Base-by-base conservation (phyloP, 176 grass and related monocot species). In the Secale cereale region DNA sequence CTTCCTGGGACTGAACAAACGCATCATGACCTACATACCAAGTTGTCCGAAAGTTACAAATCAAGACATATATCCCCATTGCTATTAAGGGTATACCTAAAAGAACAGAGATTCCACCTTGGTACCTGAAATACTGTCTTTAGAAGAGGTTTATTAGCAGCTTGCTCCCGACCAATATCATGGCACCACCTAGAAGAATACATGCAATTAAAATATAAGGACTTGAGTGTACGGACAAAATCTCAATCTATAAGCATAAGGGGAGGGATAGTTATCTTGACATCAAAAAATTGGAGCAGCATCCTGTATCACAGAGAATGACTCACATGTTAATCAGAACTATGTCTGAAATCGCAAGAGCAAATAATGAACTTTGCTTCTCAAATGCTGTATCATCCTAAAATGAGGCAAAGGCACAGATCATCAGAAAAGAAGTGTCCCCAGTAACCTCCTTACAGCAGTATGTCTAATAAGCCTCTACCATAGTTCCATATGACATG, bases 121-220 rank as follows among this genome's bases (percentile, higher is more conserved):
- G 27, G 68, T 85, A 94, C 95, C 92, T 97, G 90, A 94, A 97
- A 97, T 71, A 97, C 92, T 56, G 92, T 97, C 80, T 94, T 97
- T 63, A 97, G 82, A 86, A 97, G 91, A 60, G 90, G 90, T 56
- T 94, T 94, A 77, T 94, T 94, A 60, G 95, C 88, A 72, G 92
- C 95, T 87, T 94, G 90, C 59, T 97, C 92, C 80, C 90, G 90
- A 27, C 95, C 92, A 59, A 97, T 97, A 69, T 97, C 95, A 84
- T 97, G 95, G 75, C 95, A 97, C 95, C 95, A 97, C 91, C 95
- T 97, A 81, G 75, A 69, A 76, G 15, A 75, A 2, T 32, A 75
- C 48, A 54, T 23, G 14, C 31, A 78, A 22, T 46, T 70, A 73
- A 6, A 57, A 57, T 22, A 57, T 8, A 57, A 57, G 52, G 19